Evolutionary conservation across 805 yeast species (phyloP), one percentile per base, ranked within the genome.

Genomic region (Dipodascus albidus): DNA sequence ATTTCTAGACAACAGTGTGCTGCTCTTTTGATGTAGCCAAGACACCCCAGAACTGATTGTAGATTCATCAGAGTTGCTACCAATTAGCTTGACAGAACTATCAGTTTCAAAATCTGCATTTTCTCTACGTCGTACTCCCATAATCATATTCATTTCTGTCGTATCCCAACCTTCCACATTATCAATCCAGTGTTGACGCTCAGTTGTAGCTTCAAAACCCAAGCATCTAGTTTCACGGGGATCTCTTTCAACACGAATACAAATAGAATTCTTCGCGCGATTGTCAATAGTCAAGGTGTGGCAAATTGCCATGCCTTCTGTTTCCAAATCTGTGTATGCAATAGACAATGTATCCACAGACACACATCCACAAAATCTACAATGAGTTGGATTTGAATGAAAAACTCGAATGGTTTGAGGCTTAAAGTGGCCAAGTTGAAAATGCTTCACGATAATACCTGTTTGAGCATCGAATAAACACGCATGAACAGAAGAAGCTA

Each of bases 221-320:
- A 85, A 74, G 69, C 96, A 88, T 71, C 96, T 79, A 41, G 87
- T 86, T 68, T 88, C 96, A 61, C 95, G 77, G 1, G 91, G 87
- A 67, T 88, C 96, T 77, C 96, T 83, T 67, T 88, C 96, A 42
- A 86, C 95, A 67, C 96, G 79, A 53, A 88, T 68, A 66, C 96
- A 88, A 44, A 88, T 88, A 59, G 79, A 83, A 54, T 80, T 84
- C 62, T 85, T 85, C 8, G 95, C 88, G 54, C 82, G 74, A 62
- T 84, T 85, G 55, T 82, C 86, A 49, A 83, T 79, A 48, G 78
- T 78, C 61, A 80, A 83, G 0, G 93, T 83, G 61, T 87, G 96
- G 70, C 86, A 70, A 3, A 84, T 80, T 51, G 86, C 66, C 6
- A 80, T 76, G 3, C 74, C 75, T 1, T 57, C 57, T 2, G 74